Base-by-base conservation (phyloP, 805 yeast genomes). In the Ogataea naganishii region DNA sequence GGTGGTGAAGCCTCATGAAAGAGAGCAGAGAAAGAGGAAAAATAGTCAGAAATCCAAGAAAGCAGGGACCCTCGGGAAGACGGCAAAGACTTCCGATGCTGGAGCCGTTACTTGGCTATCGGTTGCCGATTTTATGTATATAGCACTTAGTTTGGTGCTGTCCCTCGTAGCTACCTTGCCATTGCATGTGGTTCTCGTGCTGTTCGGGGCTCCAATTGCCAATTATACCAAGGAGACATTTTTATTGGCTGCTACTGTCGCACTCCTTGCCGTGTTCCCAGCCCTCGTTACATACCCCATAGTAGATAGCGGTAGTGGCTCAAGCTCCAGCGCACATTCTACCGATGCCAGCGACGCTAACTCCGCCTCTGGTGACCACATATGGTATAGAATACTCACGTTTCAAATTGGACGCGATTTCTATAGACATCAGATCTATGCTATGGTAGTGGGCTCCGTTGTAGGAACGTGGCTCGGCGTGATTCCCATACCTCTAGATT, bases 401-500 rank as follows among this genome's bases (percentile, higher is more conserved):
- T 52, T 54, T 40, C 58, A 43, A 32, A 41, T 50, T 14, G 48
- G 42, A 5, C 29, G 34, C 8, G 24, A 26, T 14, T 51, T 53
- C 37, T 43, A 45, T 31, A 39, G 36, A 9, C 49, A 52, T 23
- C 56, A 50, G 26, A 43, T 60, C n/a, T 65, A 60, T 32, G 46
- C 56, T 20, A 59, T 60, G 3, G 45, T 65, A 5, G 30, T 65
- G 8, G 72, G 71, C 4, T 54, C 64, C 1, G 39, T 64, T 23
- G 23, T 80, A 8, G 95, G 96, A 2, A 75, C 88, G 6, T 89
- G 97, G 97, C 41, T 85, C 1, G 96, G 97, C 11, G 95, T 89
- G 3, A 54, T 83, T 21, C 97, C 95, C 1, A 86, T 92, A 35
- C 96, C 97, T 0, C 64, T 92, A 35, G 98, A 89, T 54, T 89